Base-by-base conservation (phyloP, 2,329 filamentous ascomycete species). In the Botrytis porri region DNA sequence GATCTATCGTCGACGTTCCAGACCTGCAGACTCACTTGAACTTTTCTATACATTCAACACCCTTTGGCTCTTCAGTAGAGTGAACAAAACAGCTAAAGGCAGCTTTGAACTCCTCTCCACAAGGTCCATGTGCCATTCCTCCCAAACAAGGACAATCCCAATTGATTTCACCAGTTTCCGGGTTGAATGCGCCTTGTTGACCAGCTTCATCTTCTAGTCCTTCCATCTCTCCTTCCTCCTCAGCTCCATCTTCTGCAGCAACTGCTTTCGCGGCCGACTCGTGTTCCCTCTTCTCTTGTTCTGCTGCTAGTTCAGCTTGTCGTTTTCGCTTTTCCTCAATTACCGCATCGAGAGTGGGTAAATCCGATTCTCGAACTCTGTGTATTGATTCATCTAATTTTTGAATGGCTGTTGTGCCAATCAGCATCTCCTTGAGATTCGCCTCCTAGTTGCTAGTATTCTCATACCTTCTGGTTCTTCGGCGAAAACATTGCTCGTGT, bases 71-170 rank as follows among this genome's bases (percentile, higher is more conserved):
- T 81, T 97, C 93, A 60, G 89, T 90, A 4, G 93, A 97, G 84
- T 91, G 96, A n/a, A 99, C 94, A 80, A 99, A 99, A 85, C 96
- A 99, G 88, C 94, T 97, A 80, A 99, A 99, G 0, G 96, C 96
- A 37, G 91, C 90, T 85, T 92, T 94, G 88, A 99, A 99, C 80
- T 98, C 91, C 81, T 97, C 93, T 65, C 96, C 96, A 81, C 96
- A 99, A 71, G 96, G 96, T 0, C 96, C 96, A 81, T 97, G 85
- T 12, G 96, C 96, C 96, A 99, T 99, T 70, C 96, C 96, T 66
- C 96, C 96, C 48, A 99, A 85, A 82, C 96, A 99, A 25, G 96
- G 96, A 83, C 96, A 99, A 82, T 98, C 96, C 96, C 96, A 99
- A 87, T 99, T 99, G 84, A 99, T 99, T 87, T 99, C 96, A 78